Percentiles rank a stretch among this genome's conserved stretches.
These are phyloP conservation scores for Wallacemonas sp. DNA, from an alignment of 208 protist species.

Conservation along the genomic window DNA sequence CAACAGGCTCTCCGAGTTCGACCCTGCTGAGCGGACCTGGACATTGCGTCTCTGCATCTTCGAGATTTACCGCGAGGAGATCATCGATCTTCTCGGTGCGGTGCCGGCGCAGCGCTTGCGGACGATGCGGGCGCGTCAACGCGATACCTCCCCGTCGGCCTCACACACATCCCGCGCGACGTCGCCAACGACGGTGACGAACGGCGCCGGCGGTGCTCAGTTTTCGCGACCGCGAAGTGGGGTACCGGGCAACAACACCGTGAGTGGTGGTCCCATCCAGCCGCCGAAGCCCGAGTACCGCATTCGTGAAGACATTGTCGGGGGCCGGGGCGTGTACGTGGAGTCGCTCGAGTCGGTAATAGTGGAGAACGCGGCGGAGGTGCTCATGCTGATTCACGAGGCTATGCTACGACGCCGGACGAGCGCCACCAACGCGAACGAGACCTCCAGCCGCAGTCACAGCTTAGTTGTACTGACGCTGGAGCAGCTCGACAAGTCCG, in stretches of 20 bases:
- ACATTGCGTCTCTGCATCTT: slow-evolving; percentile 31
- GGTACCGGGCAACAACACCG: too few species aligned
- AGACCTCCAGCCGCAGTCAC: slow-evolving; percentile 71
- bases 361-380: slow-evolving; percentile 27
- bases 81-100: slow-evolving; percentile 50
- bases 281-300: slow-evolving; percentile 23
- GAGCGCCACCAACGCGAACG: slow-evolving; percentile 55
- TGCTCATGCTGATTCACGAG: slow-evolving; percentile 31
- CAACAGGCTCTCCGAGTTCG: slow-evolving; percentile 17
- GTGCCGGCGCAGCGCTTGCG: neutral
- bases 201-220: too few species aligned
- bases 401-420: slow-evolving; percentile 33
- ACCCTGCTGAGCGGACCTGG: slow-evolving; percentile 37
- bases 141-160: neutral
- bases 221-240: slow-evolving; percentile 3
- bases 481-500: slow-evolving; percentile 33
- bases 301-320: slow-evolving; percentile 41
- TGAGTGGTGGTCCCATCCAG: too few species aligned
- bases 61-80: slow-evolving; percentile 74
- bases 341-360: slow-evolving; percentile 31
- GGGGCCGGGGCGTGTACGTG: slow-evolving; percentile 37
- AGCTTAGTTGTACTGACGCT: slow-evolving; percentile 48
- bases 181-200: neutral
- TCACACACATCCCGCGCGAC: slow-evolving; percentile 1
- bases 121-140: neutral